A percentile compares a stretch with the other conserved stretches of the same genome.
Evolutionary conservation across 1,139 yeast species (phyloP).

Genomic region (Lodderomyces margitis): DNA sequence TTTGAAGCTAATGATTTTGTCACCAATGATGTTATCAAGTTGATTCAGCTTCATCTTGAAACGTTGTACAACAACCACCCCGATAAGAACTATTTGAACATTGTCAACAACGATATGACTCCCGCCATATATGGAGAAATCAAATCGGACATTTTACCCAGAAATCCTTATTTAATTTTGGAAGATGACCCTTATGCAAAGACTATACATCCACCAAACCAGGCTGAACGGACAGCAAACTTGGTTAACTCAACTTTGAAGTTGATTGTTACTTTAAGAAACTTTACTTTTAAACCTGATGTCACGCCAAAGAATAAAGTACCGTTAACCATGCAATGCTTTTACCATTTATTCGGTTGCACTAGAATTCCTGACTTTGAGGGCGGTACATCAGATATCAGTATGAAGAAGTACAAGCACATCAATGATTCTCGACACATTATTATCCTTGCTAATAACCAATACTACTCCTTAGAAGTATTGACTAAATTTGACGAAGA

Average conservation of each 20-base stretch:
- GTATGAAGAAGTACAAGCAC: slow-evolving; percentile 27
- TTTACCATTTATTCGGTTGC: slow-evolving; percentile 63
- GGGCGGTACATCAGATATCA: slow-evolving; percentile 22
- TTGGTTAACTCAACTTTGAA: slow-evolving; percentile 63
- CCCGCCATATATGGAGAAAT: slow-evolving; percentile 67
- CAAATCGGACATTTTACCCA: slow-evolving; percentile 64
- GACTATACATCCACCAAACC: slow-evolving; percentile 59
- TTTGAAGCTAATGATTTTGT: slow-evolving; percentile 46
- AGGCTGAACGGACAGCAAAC: slow-evolving; percentile 65
- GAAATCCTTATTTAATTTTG: slow-evolving; percentile 70
- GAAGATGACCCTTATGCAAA: slow-evolving; percentile 68
- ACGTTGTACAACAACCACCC: slow-evolving; percentile 41
- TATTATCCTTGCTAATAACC: slow-evolving; percentile 58
- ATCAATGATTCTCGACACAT: slow-evolving; percentile 46
- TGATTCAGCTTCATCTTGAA: slow-evolving; percentile 53
- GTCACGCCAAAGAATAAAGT: slow-evolving; percentile 47
- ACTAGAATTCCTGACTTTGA: slow-evolving; percentile 55
- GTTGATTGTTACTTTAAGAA: slow-evolving; percentile 58
- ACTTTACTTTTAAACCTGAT: slow-evolving; percentile 56
- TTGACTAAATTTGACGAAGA: slow-evolving; percentile 38
- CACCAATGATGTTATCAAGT: slow-evolving; percentile 36
- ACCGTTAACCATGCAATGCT: slow-evolving; percentile 67
- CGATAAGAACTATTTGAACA: slow-evolving; percentile 53
- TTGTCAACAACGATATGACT: slow-evolving; percentile 56
- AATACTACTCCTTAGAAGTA: slow-evolving; percentile 61